phyloP scores from a whole-genome alignment of 768 basidiomycete genomes.

The Wakefieldia striispora region DNA sequence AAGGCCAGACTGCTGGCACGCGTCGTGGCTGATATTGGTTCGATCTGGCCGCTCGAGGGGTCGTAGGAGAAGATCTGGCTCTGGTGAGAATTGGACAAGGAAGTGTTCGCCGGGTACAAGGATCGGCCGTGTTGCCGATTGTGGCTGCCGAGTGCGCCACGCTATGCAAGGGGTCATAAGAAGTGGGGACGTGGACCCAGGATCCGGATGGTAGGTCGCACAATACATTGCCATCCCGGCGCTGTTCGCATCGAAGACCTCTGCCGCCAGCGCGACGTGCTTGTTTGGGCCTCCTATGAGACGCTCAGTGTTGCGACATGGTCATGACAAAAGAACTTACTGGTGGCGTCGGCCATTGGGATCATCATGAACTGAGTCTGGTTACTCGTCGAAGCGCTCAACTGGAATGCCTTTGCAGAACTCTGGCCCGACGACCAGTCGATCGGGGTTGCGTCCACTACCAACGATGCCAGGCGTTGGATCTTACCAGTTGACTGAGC shows the following conservation, averaged over 20 bases:
- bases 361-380: slow-evolving; percentile 43
- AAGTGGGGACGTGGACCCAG: slow-evolving; percentile 47
- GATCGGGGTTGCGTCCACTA: slow-evolving; percentile 15
- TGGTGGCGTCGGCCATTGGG: slow-evolving; percentile 19
- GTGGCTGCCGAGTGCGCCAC: background rate
- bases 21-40: slow-evolving; percentile 48
- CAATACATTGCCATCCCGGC: no score
- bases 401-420: slow-evolving; percentile 33
- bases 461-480: slow-evolving; percentile 23
- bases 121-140: background rate
- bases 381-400: slow-evolving; percentile 51
- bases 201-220: slow-evolving; percentile 59
- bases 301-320: no score
- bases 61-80: no score
- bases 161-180: slow-evolving; percentile 50
- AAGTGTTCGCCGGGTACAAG: slow-evolving; percentile 8
- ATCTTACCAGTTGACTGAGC: background rate
- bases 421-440: slow-evolving; percentile 31
- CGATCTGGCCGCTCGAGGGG: slow-evolving; percentile 43
- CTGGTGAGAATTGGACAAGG: slow-evolving; percentile 23
- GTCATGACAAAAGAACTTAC: slow-evolving; percentile 28
- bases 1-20: slow-evolving; percentile 2
- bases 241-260: no score
- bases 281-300: no score
- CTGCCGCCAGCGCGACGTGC: no score